A percentile compares a stretch with the other conserved stretches of the same genome.
Conservation (phyloP, 148 eudicot genomes). For the Nepenthes mirabilis region DNA sequence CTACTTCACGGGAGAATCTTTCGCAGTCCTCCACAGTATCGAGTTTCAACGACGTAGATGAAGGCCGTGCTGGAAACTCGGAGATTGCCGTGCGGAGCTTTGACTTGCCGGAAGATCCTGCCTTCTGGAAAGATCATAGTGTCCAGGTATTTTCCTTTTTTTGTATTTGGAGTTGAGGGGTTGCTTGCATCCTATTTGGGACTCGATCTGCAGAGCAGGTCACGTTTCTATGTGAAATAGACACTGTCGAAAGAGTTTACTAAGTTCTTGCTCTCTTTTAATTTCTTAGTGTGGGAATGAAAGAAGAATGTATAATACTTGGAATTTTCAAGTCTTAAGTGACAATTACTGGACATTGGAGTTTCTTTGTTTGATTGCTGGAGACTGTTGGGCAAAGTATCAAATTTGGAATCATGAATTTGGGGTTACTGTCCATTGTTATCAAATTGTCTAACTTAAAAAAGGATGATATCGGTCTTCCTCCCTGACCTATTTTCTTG, state of each 20-base stretch:
- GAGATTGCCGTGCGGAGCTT: slow-evolving; percentile 32
- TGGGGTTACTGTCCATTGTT: background rate
- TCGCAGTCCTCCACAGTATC: slow-evolving; percentile 35
- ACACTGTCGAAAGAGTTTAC: no score
- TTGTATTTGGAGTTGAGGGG: no score
- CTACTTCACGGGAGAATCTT: slow-evolving; percentile 36
- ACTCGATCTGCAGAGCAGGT: no score
- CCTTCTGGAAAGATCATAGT: slow-evolving; percentile 94
- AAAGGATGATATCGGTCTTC: no score
- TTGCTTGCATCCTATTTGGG: no score
- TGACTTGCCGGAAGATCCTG: slow-evolving; percentile 66
- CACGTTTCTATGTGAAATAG: no score
- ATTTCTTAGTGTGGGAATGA: no score
- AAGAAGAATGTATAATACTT: no score
- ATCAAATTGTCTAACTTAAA: no score
- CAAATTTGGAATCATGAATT: slow-evolving; percentile 1
- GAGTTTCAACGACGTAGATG: slow-evolving; percentile 24
- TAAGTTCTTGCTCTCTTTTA: no score
- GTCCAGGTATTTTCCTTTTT: slow-evolving; percentile 47
- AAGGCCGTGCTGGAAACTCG: slow-evolving; percentile 14
- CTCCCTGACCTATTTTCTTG: no score
- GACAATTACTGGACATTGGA: background rate
- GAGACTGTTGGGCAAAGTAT: slow-evolving; percentile 4
- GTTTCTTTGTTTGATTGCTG: background rate
- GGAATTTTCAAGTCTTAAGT: no score